Evolutionary conservation across 257 asterid species (phyloP), one percentile per base, ranked within the genome.

Genomic region (Nicotiana undulata): DNA sequence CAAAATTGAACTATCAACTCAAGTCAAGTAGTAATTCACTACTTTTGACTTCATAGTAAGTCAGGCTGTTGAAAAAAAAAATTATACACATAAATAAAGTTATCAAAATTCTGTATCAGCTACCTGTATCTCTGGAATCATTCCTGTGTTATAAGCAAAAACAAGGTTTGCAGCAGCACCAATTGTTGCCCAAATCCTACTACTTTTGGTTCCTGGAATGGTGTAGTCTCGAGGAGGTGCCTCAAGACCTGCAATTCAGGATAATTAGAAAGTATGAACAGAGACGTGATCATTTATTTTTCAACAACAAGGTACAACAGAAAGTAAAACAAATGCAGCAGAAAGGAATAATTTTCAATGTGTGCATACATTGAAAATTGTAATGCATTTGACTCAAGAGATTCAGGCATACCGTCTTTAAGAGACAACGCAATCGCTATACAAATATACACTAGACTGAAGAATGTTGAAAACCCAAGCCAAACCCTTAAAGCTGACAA

Each of bases 111-210:
- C 26, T 15, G 17, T 46, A 70, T 82, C 5, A 9, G 61, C 8
- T 24, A 91, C 98, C 95, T 93, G 98, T 83, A 93, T 89, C 91
- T 93, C 98, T 4, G 98, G 98, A 77, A 95, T 91, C 98, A 95
- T 95, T 86, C 98, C 98, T 5, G 98, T 92, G 81, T 95, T 95
- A 90, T 92, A 95, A 76, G 98, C 93, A 77, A 95, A 94, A 26
- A 95, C 97, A 40, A 93, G 97, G 84, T 91, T 95, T 56, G 98
- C 98, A 65, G 91, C 74, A 74, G 97, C 97, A 83, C 98, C 98
- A 28, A 95, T 83, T 24, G 90, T 92, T 12, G 95, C 80, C 82
- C 93, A 93, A 81, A 88, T 84, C 89, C 72, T 90, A 88, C 87
- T 80, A 20, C 26, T 59, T 29, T 63, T 80, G 65, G 94, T 67